Evolutionary conservation across 2,329 filamentous ascomycete genomes (phyloP).

Genomic region (Phialophora chinensis): DNA sequence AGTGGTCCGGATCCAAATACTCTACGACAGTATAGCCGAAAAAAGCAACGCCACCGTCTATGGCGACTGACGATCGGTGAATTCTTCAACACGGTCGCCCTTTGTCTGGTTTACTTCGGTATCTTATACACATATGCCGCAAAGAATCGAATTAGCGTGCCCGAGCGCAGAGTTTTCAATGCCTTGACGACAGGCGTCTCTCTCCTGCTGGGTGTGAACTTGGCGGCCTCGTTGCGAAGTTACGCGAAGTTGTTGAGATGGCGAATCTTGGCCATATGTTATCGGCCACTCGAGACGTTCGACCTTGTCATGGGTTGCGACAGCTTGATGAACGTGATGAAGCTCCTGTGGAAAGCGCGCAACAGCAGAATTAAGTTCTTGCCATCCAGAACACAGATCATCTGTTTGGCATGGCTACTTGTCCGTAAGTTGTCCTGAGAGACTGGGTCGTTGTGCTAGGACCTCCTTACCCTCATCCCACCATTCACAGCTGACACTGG

Average conservation of each 20-base stretch:
- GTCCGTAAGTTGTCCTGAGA: constrained; percentile 18
- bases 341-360: constrained; percentile 32
- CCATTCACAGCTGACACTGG: neutral
- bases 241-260: constrained; percentile 36
- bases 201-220: constrained; percentile 33
- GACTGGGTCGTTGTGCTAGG: neutral
- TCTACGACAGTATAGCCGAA: constrained; percentile 25
- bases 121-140: constrained; percentile 32
- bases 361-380: constrained; percentile 23
- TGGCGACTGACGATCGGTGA: constrained; percentile 34
- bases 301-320: constrained; percentile 38
- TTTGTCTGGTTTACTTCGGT: constrained; percentile 31
- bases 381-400: constrained; percentile 33
- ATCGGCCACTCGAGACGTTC: constrained; percentile 35
- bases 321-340: constrained; percentile 32
- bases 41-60: constrained; percentile 32
- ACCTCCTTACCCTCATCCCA: neutral
- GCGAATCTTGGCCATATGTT: constrained; percentile 32
- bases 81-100: constrained; percentile 30
- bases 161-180: constrained; percentile 35
- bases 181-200: constrained; percentile 32
- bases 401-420: constrained; percentile 34
- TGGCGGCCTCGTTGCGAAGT: constrained; percentile 34
- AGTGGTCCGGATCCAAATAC: constrained; percentile 14
- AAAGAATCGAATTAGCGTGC: constrained; percentile 22